Evolutionary conservation across 2,329 filamentous ascomycete species (phyloP).

Genomic region (Neofusicoccum parvum): DNA sequence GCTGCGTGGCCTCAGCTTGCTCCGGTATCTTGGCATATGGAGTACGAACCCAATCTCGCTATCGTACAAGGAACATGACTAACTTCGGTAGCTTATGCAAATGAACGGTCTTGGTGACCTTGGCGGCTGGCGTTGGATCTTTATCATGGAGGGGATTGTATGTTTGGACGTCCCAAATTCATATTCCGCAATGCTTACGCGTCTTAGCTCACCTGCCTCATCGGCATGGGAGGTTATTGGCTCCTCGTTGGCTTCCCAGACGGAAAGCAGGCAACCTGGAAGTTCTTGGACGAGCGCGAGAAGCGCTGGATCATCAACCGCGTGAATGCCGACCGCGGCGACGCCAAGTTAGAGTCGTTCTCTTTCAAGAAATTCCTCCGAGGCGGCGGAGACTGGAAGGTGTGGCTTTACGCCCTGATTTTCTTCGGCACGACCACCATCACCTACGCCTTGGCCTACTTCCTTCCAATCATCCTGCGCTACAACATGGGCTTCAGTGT

Average conservation of each 20-base stretch:
- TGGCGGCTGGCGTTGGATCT: slow-evolving; percentile 50
- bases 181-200: neutral
- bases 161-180: neutral
- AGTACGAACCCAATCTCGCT: neutral
- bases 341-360: slow-evolving; percentile 54
- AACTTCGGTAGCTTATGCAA: slow-evolving; percentile 56
- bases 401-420: slow-evolving; percentile 58
- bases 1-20: slow-evolving; percentile 66
- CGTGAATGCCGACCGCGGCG: slow-evolving; percentile 56
- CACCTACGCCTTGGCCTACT: slow-evolving; percentile 76
- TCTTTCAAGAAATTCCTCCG: slow-evolving; percentile 50
- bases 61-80: neutral
- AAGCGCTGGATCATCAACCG: slow-evolving; percentile 52
- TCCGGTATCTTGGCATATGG: slow-evolving; percentile 71
- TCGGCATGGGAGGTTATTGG: slow-evolving; percentile 46
- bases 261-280: slow-evolving; percentile 43
- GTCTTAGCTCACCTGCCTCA: slow-evolving; percentile 38
- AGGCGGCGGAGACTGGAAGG: slow-evolving; percentile 52
- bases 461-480: slow-evolving; percentile 73
- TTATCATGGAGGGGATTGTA: slow-evolving; percentile 45
- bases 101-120: slow-evolving; percentile 57
- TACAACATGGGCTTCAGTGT: slow-evolving; percentile 65
- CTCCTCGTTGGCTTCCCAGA: slow-evolving; percentile 51
- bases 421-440: slow-evolving; percentile 69
- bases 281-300: slow-evolving; percentile 51